Base-by-base conservation (phyloP, 768 basidiomycete species). In the Collybia nuda region DNA sequence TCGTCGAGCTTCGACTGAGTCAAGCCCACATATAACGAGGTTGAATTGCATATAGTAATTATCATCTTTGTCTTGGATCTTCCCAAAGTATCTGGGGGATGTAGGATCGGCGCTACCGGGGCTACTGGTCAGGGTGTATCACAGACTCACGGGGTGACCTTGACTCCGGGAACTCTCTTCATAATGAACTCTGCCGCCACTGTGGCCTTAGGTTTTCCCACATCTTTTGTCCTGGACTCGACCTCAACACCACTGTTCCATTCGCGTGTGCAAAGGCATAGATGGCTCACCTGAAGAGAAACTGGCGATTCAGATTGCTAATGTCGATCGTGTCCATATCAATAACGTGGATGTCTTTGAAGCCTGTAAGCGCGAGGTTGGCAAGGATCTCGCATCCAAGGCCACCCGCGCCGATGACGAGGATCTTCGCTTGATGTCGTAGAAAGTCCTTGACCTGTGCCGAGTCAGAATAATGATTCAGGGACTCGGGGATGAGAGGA, bases 321-420 rank as follows among this genome's bases (percentile, higher is more conserved):
- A 99, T 90, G 71, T 99, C 96, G 66, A 98, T 99, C 14, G 96
- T 98, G 76, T 99, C 96, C 95, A 99, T 98, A 77, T 99, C 97
- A 65, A 99, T 98, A 53, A 99, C 95, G 76, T 98, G 93, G 57
- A 98, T 97, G 62, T 98, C 91, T 69, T 89, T 91, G 84, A 98
- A 99, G 21, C 97, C 97, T 40, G 92, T 89, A 58, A 98, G 71
- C 19, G 97, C 96, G 44, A 99, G 81, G 69, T 98, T 97, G 52
- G 95, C 90, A 37, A 99, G 78, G 57, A 98, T 98, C 76, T 99
- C 97, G 69, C 90, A 99, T 9, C 97, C 97, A 37, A 99, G 75
- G 49, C 97, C 97, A 28, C 97, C 97, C 23, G 97, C 97, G 26
- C 97, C 97, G 61, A 99, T 98, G 56, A 98, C 96, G 38, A 98